These are phyloP conservation scores for Claviceps pazoutovae DNA, from an alignment of 2,329 filamentous ascomycete species.

Conservation along the genomic window DNA sequence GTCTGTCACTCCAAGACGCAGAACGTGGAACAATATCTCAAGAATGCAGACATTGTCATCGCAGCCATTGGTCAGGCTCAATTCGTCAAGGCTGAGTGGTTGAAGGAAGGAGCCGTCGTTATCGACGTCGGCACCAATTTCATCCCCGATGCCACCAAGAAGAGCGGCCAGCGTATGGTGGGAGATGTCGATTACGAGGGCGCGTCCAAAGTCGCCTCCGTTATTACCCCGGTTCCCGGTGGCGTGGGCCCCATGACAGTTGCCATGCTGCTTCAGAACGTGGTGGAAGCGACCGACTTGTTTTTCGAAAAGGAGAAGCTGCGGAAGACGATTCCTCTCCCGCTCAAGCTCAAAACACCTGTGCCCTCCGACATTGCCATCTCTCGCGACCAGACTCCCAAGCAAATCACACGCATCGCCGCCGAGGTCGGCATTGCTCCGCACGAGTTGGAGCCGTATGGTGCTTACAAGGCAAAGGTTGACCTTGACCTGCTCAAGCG, in stretches of 20 bases:
- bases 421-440: slow-evolving; percentile 73
- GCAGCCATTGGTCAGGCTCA: slow-evolving; percentile 79
- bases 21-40: slow-evolving; percentile 59
- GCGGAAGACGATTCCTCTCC: slow-evolving; percentile 67
- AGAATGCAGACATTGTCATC: slow-evolving; percentile 76
- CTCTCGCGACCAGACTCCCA: slow-evolving; percentile 80
- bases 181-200: slow-evolving; percentile 90
- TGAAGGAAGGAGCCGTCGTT: slow-evolving; percentile 88
- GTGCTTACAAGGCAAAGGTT: slow-evolving; percentile 91
- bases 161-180: slow-evolving; percentile 82
- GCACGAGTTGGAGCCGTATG: slow-evolving; percentile 90
- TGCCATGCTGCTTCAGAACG: slow-evolving; percentile 93
- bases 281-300: slow-evolving; percentile 68
- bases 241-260: slow-evolving; percentile 98
- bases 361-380: slow-evolving; percentile 95
- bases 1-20: slow-evolving; percentile 85
- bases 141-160: slow-evolving; percentile 75
- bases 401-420: slow-evolving; percentile 74
- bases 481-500: slow-evolving; percentile 70
- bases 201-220: slow-evolving; percentile 71
- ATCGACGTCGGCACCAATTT: slow-evolving; percentile 98
- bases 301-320: slow-evolving; percentile 76
- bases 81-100: slow-evolving; percentile 88
- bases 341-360: slow-evolving; percentile 61
- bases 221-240: slow-evolving; percentile 91